Conservation (phyloP, 2,329 filamentous ascomycete species). For the Colletotrichum coccodes region DNA sequence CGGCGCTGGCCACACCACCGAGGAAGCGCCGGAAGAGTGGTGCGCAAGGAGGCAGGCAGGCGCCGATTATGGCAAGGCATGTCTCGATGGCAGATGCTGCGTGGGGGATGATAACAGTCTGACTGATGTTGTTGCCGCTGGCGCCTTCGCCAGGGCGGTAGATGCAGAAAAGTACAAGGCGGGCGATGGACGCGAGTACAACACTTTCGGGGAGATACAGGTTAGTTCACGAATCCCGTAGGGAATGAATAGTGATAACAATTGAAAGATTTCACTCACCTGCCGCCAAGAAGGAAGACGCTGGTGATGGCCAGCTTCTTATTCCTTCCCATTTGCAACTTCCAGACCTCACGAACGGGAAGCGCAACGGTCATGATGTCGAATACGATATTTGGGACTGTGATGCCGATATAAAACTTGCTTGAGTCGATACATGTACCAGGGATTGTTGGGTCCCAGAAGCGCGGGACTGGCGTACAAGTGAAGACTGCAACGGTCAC, state of each 20-base stretch:
- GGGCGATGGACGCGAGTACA: neutral
- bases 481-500: too few species aligned
- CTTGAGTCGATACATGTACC: conserved; percentile 8
- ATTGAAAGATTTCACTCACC: neutral
- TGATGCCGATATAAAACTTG: conserved; percentile 1
- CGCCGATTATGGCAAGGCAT: conserved; percentile 10
- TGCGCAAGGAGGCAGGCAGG: neutral
- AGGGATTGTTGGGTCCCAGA: neutral
- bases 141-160: neutral
- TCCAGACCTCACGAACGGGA: conserved; percentile 1
- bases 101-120: conserved; percentile 6
- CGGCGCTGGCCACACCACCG: neutral
- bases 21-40: conserved; percentile 2
- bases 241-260: too few species aligned
- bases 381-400: neutral
- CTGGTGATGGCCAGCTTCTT: conserved; percentile 8
- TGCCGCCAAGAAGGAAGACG: neutral
- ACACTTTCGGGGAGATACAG: neutral
- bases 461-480: neutral
- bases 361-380: neutral
- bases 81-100: neutral
- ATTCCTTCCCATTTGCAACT: neutral
- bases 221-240: neutral
- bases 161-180: neutral
- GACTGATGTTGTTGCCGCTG: conserved; percentile 8